Evolutionary conservation across 768 basidiomycete species (phyloP).

Genomic region (Rhizopogon vulgaris): DNA sequence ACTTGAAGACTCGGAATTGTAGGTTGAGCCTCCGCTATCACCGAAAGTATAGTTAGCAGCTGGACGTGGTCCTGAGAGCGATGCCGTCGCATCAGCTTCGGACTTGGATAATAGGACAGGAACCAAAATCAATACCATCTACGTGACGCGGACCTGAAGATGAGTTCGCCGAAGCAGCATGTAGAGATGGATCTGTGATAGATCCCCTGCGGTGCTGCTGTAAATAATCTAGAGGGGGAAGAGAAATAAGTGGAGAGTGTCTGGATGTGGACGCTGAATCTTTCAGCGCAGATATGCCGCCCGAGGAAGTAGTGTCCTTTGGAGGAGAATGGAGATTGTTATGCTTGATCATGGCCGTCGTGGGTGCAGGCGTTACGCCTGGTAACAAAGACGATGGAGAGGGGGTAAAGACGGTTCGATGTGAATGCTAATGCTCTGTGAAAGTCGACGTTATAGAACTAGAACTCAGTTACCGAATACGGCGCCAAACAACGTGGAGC

Average conservation of each 20-base stretch:
- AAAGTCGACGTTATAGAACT: conserved; percentile 27
- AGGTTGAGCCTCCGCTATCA: conserved; percentile 33
- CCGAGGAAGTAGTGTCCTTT: conserved; percentile 3
- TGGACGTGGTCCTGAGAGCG: conserved; percentile 44
- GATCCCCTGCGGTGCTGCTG: conserved; percentile 81
- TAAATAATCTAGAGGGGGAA: conserved; percentile 72
- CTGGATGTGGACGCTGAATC: conserved; percentile 27
- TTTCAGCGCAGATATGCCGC: conserved; percentile 23
- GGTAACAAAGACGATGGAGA: conserved; percentile 2
- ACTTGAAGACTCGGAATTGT: conserved; percentile 31
- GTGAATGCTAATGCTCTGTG: conserved; percentile 10
- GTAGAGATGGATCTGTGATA: conserved; percentile 76
- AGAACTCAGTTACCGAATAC: conserved; percentile 14
- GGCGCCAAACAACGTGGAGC: conserved; percentile 22
- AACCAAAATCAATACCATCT: conserved; percentile 15
- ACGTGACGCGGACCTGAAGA: conserved; percentile 12
- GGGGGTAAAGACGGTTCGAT: conserved; percentile 5
- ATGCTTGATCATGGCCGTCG: conserved; percentile 7
- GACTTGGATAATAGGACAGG: conserved; percentile 6
- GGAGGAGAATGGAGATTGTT: conserved; percentile 3
- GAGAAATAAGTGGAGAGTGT: conserved; percentile 50
- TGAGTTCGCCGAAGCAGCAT: conserved; percentile 41
- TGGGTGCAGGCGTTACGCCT: conserved; percentile 8
- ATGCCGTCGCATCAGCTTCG: conserved; percentile 27
- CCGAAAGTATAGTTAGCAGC: conserved; percentile 67